These are phyloP conservation scores for Termitomyces sp. DNA, from an alignment of 768 basidiomycete genomes.

Conservation along the genomic window DNA sequence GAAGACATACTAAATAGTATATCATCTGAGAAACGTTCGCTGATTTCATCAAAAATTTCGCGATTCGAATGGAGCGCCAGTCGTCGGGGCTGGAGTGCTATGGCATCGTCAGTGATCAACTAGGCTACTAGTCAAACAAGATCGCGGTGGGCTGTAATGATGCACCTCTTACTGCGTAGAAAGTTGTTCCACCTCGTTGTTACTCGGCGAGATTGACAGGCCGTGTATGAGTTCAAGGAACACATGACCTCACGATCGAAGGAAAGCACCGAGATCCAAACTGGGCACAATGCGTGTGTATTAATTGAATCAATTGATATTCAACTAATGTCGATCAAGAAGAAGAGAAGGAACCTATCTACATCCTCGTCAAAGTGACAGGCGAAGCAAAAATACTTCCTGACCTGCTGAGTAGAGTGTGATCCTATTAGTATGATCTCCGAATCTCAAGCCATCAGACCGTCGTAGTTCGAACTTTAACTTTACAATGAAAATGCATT, in stretches of 20 bases:
- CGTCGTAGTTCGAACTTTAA: constrained; percentile 3
- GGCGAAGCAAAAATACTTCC: background rate
- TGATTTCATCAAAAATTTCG: background rate
- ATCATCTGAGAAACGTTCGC: background rate
- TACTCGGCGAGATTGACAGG: background rate
- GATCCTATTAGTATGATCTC: constrained; percentile 5
- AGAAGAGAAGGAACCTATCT: background rate
- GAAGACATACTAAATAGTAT: background rate
- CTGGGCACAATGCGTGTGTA: background rate
- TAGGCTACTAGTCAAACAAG: background rate
- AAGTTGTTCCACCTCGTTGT: background rate
- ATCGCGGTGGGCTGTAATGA: no score
- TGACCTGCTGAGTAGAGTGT: background rate
- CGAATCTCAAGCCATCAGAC: background rate
- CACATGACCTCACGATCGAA: background rate
- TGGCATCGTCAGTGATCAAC: background rate
- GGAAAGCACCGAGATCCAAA: background rate
- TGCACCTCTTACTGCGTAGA: background rate
- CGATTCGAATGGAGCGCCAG: background rate
- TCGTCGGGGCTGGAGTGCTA: background rate
- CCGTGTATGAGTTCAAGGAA: background rate
- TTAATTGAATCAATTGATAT: background rate
- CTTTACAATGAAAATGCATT: background rate
- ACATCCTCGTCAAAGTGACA: background rate
- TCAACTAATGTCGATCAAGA: constrained; percentile 4